Conservation (phyloP, 2,329 filamentous ascomycete species). For the Dactylonectria macrodidyma region DNA sequence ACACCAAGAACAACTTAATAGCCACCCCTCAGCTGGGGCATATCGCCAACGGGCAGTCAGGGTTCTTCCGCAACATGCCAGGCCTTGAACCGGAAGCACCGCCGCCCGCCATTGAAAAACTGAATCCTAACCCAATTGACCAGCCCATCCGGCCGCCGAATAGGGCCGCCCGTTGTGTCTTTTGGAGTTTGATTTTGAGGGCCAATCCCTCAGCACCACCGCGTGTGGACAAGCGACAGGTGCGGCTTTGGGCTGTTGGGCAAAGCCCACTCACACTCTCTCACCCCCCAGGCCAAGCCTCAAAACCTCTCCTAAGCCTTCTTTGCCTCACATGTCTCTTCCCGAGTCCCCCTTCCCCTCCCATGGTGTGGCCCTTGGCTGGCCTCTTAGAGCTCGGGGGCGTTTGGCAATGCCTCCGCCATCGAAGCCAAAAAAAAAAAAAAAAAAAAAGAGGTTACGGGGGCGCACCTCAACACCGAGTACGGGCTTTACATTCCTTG, state of each 20-base stretch:
- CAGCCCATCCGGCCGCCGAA: background rate
- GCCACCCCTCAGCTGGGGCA: background rate
- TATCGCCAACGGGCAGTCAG: no score
- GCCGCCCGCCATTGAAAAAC: background rate
- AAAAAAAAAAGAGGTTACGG: background rate
- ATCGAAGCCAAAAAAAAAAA: background rate
- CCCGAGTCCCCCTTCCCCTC: background rate
- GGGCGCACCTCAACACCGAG: no score
- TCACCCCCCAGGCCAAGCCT: constrained; percentile 5
- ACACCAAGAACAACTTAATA: background rate
- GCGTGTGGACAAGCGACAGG: constrained; percentile 10
- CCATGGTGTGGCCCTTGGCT: background rate
- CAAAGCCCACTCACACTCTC: background rate
- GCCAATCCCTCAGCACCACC: constrained; percentile 1
- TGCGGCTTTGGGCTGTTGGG: constrained; percentile 15
- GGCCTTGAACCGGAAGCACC: background rate
- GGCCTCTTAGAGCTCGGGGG: background rate
- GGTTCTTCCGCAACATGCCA: background rate
- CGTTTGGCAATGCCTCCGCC: background rate
- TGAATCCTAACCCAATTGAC: background rate
- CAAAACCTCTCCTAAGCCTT: constrained; percentile 15
- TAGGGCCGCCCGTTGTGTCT: background rate
- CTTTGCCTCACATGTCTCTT: background rate
- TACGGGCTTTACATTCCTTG: background rate
- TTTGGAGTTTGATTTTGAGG: background rate